Base-by-base conservation (phyloP, 345 rosid species). In the Eutrema heterophyllum region DNA sequence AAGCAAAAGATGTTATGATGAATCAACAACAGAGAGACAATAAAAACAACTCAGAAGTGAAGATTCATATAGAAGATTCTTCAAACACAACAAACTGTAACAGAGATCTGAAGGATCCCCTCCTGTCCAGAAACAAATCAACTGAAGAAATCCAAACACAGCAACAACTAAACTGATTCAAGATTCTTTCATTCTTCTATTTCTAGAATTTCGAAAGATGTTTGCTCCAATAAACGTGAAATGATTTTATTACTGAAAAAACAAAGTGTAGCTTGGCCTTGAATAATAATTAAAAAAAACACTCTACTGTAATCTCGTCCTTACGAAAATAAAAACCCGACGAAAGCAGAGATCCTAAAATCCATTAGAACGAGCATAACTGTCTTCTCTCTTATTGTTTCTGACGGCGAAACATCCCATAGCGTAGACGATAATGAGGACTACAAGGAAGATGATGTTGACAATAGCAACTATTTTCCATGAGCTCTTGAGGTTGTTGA, bases 341-440 rank as follows among this genome's bases (percentile, higher is more conserved):
- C 1, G 44, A 55, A 64, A 64, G 71, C 71, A 82, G 41, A 65
- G 21, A 63, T 74, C 77, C 62, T 73, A 44, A 13, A 18, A 33
- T 36, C 77, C 74, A 18, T 36, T 7, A 40, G 57, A 61, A 53
- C 60, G 64, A 1, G 55, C 39, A 51, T 69, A 75, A n/a, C 4
- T 9, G 27, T 84, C 59, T 70, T 88, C 92, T 72, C 84, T 68
- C 78, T 87, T 72, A 80, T 73, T 94, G 89, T 94, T 94, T 74
- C 84, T 81, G 85, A 92, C 84, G 0, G 97, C 97, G 29, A 93
- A 92, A 85, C 96, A 88, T 6, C 96, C 96, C 8, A 94, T 68
- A 2, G 92, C 84, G 76, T 89, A 89, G 39, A 91, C 81, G 6
- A 88, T 48, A 59, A 88, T 73, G 71, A 94, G 92, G 84, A 85